Evolutionary conservation across 805 yeast species (phyloP), one percentile per base, ranked within the genome.

Genomic region (Lipomyces yamanashiensis): DNA sequence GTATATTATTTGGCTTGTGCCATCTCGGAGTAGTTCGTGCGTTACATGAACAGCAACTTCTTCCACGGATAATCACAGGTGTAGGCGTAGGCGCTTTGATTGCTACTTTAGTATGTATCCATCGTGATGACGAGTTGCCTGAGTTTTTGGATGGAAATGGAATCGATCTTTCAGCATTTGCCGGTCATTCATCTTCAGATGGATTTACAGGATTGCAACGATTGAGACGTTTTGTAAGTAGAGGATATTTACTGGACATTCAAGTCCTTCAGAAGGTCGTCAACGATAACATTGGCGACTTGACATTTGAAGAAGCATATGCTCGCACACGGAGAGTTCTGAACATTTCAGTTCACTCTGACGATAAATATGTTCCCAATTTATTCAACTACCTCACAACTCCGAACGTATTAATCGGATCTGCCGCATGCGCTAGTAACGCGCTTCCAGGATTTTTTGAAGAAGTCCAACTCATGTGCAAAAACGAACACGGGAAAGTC

Each of bases 281-380:
- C 6, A 79, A 87, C 61, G 84, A 83, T 61, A 83, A 86, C 15
- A 83, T 95, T 19, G 96, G 93, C 1, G 88, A 89, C 71, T 75
- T 88, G 74, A 95, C 99, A 0, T 95, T 95, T 75, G 97, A 93
- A 75, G 98, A 95, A 73, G 96, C 98, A 0, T 91, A 87, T 72
- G 79, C 87, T 64, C 84, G 83, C 66, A 88, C 96, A 0, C 92
- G 89, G 51, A 84, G 89, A 68, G 85, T 90, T 0, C 80, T 93
- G 57, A 95, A 93, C 74, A 86, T 95, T 52, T 87, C 92, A 1
- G 88, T 93, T 1, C 91, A 91, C 75, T 96, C 97, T 1, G 85
- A 89, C 0, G 85, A 86, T 68, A 82, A 82, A 39, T 81, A 87
- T 2, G 81, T 64, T 33, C 70, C 72, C 10, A 67, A 61, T 21